Evolutionary conservation across 148 eudicot genomes (phyloP), one percentile per base, ranked within the genome.

Genomic region (Salicornia ramosissima): DNA sequence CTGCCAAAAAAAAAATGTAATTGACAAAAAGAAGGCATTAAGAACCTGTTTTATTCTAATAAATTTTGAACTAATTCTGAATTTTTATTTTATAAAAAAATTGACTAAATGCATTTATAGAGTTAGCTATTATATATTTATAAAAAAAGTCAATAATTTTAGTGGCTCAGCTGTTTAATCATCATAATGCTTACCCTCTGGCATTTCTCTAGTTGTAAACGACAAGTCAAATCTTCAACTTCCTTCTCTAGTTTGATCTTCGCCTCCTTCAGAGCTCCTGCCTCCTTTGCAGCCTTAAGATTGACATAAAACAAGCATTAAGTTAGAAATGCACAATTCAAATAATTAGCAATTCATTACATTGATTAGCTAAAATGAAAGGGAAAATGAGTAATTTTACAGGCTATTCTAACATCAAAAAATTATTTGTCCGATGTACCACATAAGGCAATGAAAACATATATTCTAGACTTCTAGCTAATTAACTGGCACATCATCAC

Each of bases 181-280:
- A 68, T 21, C 16, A 59, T 22, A 56, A 36, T 65, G 65, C 78
- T 79, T 80, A 93, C 98, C 84, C 90, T 83, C 78, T 69, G 76
- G 75, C 88, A 86, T 78, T 88, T 86, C 88, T 93, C 98, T 47
- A 77, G 79, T 79, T 86, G 80, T 69, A 90, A 75, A 65, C 76
- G 82, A 80, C 74, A 75, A 40, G 83, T 83, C 60, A 90, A 67
- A 65, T 93, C 92, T 75, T 90, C 85, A 75, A 88, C 95, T 85
- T 90, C 69, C 77, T 90, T 90, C 81, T 90, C 96, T 78, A 88
- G 78, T 75, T 77, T 84, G 68, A 31, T 77, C 78, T 93, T 93
- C 60, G 96, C 98, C 71, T 78, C 96, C 80, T 86, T 92, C 69
- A 93, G 86, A 53, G 86, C 86, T 33, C 88, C 89, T 45, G 91